phyloP scores from a whole-genome alignment of 805 yeast species.

The Saccharomycopsis olivae region DNA sequence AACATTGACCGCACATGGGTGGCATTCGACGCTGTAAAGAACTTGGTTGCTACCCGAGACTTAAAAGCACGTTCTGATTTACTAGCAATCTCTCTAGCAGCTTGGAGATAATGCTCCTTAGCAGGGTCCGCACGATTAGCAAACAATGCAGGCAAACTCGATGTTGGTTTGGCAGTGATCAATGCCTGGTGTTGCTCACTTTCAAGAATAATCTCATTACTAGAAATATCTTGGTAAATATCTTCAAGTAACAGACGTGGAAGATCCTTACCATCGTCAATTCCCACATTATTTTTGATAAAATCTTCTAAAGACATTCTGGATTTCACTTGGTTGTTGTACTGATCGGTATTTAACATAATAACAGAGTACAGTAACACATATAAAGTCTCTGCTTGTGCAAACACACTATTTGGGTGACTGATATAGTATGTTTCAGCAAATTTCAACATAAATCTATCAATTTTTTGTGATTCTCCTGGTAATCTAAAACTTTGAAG shows the following conservation, averaged over 20 bases:
- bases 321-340: constrained; percentile 74
- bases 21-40: constrained; percentile 70
- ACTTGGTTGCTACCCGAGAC: constrained; percentile 36
- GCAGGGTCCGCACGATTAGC: constrained; percentile 58
- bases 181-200: constrained; percentile 93
- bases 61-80: constrained; percentile 82
- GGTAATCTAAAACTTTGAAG: constrained; percentile 88
- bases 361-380: constrained; percentile 86
- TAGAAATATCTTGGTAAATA: constrained; percentile 68
- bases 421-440: constrained; percentile 87
- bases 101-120: constrained; percentile 81
- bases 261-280: constrained; percentile 81
- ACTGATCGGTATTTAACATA: constrained; percentile 90
- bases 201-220: constrained; percentile 78
- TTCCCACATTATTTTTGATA: constrained; percentile 77
- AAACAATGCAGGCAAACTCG: constrained; percentile 44
- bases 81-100: constrained; percentile 81
- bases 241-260: constrained; percentile 61
- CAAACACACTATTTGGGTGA: constrained; percentile 67
- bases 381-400: constrained; percentile 91
- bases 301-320: constrained; percentile 87
- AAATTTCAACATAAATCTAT: constrained; percentile 91
- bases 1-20: constrained; percentile 91
- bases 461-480: constrained; percentile 97
- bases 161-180: constrained; percentile 35